Evolutionary conservation across 1,284 basidiomycete species (phyloP).

Genomic region (Phylloporus gajari): DNA sequence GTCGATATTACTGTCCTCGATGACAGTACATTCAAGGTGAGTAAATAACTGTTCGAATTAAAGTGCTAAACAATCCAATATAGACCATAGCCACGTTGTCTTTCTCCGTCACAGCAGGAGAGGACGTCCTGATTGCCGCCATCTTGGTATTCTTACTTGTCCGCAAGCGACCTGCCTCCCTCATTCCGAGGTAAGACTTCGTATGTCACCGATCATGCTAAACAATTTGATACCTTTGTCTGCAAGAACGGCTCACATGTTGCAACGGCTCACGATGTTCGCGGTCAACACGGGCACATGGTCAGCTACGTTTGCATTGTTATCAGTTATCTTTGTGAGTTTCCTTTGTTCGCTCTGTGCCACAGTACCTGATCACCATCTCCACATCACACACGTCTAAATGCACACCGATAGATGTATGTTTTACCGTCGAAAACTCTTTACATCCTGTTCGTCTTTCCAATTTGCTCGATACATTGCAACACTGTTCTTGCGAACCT

Average conservation of each 20-base stretch:
- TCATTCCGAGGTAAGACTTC: background rate
- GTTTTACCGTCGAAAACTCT: conserved; percentile 4
- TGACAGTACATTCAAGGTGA: background rate
- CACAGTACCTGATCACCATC: background rate
- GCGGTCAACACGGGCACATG: conserved; percentile 27
- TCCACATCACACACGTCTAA: background rate
- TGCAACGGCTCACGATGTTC: conserved; percentile 30
- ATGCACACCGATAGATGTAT: conserved; percentile 1
- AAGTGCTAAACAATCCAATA: background rate
- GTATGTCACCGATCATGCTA: too few species aligned
- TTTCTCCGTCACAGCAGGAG: conserved; percentile 10
- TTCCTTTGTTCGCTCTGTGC: background rate
- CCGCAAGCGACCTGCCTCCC: background rate
- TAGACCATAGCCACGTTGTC: background rate
- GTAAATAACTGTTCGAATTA: background rate
- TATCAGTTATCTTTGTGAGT: conserved; percentile 25
- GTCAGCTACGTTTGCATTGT: conserved; percentile 24
- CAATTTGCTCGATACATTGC: conserved; percentile 27
- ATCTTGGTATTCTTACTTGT: conserved; percentile 16
- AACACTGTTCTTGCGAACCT: conserved; percentile 29
- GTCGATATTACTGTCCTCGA: background rate
- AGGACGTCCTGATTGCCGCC: conserved; percentile 17
- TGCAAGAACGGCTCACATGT: conserved; percentile 16
- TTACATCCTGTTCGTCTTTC: conserved; percentile 6
- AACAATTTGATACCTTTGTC: background rate